These are phyloP conservation scores for Hyaloscypha finlandica DNA, from an alignment of 495 filamentous ascomycete species.

Conservation along the genomic window DNA sequence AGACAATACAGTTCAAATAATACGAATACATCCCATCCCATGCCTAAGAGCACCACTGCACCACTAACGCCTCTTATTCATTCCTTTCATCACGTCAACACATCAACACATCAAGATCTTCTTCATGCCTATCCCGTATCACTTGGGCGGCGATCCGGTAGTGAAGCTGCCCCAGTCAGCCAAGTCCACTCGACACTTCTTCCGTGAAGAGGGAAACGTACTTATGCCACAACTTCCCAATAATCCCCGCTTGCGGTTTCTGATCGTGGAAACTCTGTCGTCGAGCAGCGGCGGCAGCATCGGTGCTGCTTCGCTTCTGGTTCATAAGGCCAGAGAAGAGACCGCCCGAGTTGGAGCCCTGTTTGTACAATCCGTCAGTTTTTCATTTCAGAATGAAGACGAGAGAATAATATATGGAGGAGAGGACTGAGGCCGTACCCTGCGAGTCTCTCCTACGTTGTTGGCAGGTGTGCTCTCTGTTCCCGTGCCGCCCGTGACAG, in stretches of 20 bases:
- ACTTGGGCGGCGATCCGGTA: slow-evolving; percentile 14
- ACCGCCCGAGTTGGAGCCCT: slow-evolving; percentile 32
- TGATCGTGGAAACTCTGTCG: slow-evolving; percentile 50
- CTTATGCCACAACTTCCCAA: slow-evolving; percentile 57
- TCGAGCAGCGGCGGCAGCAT: slow-evolving; percentile 41
- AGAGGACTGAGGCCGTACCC: slow-evolving; percentile 12
- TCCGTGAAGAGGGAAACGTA: slow-evolving; percentile 30
- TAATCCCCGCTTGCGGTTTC: slow-evolving; percentile 47
- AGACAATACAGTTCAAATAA: background rate
- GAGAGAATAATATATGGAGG: background rate
- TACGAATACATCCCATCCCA: background rate
- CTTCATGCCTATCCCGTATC: background rate
- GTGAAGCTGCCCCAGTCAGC: slow-evolving; percentile 17
- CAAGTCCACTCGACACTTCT: background rate
- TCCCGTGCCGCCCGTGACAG: slow-evolving; percentile 20
- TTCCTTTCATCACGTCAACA: background rate
- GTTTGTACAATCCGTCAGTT: background rate
- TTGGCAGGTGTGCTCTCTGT: slow-evolving; percentile 17
- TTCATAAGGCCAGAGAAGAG: slow-evolving; percentile 52
- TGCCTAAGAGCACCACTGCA: background rate
- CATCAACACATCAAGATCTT: too few relatives aligned
- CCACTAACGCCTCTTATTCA: background rate
- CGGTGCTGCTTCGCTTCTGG: slow-evolving; percentile 52
- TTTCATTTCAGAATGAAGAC: background rate
- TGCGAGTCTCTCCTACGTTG: slow-evolving; percentile 22